Percentiles rank a stretch among this genome's conserved stretches.
phyloP scores from a whole-genome alignment of 805 yeast genomes.

The Metschnikowia aberdeeniae region DNA sequence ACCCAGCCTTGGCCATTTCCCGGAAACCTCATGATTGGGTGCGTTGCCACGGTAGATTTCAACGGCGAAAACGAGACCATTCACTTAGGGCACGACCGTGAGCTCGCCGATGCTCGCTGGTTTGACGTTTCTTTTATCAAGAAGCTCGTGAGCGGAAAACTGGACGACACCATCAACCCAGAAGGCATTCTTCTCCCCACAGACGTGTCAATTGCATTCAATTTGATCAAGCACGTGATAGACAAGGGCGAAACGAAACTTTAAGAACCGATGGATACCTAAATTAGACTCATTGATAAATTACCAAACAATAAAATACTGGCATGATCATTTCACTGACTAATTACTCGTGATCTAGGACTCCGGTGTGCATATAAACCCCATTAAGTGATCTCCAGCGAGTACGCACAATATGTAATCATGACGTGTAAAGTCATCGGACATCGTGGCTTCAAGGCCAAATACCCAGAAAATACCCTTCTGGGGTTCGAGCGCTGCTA shows the following conservation, averaged over 20 bases:
- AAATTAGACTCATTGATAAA: too few species aligned
- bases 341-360: too few species aligned
- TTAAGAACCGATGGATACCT: neutral
- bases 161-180: slow-evolving; percentile 25
- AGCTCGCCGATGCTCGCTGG: slow-evolving; percentile 84
- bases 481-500: slow-evolving; percentile 35
- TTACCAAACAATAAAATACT: too few species aligned
- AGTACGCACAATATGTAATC: too few species aligned
- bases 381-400: too few species aligned
- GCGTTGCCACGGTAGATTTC: slow-evolving; percentile 73
- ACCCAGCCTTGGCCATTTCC: slow-evolving; percentile 99
- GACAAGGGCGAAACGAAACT: slow-evolving; percentile 23
- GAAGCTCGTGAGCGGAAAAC: slow-evolving; percentile 29
- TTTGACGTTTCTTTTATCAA: slow-evolving; percentile 54
- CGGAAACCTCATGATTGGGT: slow-evolving; percentile 89
- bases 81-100: slow-evolving; percentile 78
- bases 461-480: slow-evolving; percentile 38
- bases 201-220: slow-evolving; percentile 41
- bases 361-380: too few species aligned
- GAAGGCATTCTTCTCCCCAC: slow-evolving; percentile 41
- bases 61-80: slow-evolving; percentile 63
- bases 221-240: slow-evolving; percentile 40
- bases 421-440: slow-evolving; percentile 28
- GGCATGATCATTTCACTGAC: too few species aligned
- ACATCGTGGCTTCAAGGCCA: slow-evolving; percentile 42